Evolutionary conservation across 176 grass and related monocot genomes (phyloP).

Genomic region (Oryza australiensis): DNA sequence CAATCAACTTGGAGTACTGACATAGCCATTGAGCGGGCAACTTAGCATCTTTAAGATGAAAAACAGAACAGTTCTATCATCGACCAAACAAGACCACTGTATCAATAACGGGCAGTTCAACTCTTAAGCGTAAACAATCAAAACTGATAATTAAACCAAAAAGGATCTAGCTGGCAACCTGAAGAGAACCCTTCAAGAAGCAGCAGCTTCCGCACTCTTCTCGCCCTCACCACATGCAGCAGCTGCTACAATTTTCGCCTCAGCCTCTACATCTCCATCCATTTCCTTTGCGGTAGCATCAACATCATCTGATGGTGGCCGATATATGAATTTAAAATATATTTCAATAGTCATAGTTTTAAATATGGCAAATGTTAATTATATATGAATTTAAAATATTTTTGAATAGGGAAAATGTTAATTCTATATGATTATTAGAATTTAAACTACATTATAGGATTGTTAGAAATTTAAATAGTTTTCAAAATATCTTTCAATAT

Average conservation of each 20-base stretch:
- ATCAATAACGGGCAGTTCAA: slow-evolving; percentile 19
- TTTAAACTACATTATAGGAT: no score
- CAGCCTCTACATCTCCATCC: slow-evolving; percentile 66
- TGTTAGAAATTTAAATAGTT: no score
- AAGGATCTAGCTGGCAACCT: slow-evolving; percentile 30
- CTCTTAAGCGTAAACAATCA: not conserved
- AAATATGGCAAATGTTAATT: no score
- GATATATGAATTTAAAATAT: no score
- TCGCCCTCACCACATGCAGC: slow-evolving; percentile 31
- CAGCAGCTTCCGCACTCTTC: slow-evolving; percentile 37
- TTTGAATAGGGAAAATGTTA: no score
- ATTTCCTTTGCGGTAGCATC: slow-evolving; percentile 52
- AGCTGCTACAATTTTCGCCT: slow-evolving; percentile 33
- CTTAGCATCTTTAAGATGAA: slow-evolving; percentile 24
- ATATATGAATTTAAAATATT: no score
- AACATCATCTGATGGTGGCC: slow-evolving; percentile 48
- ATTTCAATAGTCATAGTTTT: no score
- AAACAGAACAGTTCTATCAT: slow-evolving; percentile 10
- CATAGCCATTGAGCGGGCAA: not conserved
- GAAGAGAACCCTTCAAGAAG: slow-evolving; percentile 43
- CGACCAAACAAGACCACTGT: slow-evolving; percentile 18
- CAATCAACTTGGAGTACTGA: not conserved
- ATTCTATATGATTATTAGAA: no score
- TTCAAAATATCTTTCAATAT: no score
- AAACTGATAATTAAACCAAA: slow-evolving; percentile 28